phyloP scores from a whole-genome alignment of 345 rosid genomes.

The Populus tremula region DNA sequence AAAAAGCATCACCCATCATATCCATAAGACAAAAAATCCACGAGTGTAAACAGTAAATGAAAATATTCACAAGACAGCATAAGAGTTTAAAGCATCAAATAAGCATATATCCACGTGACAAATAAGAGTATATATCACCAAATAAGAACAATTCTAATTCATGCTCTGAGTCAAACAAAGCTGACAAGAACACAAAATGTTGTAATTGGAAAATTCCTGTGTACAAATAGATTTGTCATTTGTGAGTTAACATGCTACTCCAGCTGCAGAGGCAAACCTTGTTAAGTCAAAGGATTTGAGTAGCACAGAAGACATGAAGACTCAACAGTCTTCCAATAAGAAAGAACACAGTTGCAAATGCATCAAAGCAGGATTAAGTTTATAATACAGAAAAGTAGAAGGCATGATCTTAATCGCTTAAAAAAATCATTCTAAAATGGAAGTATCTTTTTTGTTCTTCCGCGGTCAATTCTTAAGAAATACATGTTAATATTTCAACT shows the following conservation, averaged over 20 bases:
- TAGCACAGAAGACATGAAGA: not conserved
- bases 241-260: not conserved
- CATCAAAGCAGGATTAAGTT: not conserved
- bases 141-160: not conserved
- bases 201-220: no score
- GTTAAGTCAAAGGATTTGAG: not conserved
- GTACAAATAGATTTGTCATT: not conserved
- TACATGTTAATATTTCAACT: not conserved
- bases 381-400: not conserved
- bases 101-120: no score
- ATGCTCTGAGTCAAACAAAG: not conserved
- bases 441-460: not conserved
- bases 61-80: no score
- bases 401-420: not conserved
- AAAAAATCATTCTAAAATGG: not conserved
- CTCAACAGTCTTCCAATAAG: not conserved
- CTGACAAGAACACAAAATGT: not conserved
- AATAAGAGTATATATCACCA: not conserved
- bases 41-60: no score
- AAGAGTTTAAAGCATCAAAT: no score
- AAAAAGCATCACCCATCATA: no score
- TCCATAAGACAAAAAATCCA: not conserved
- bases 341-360: not conserved
- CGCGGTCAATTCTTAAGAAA: not conserved
- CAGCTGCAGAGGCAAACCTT: not conserved